These are phyloP conservation scores for Cutaneotrichosporon sp. DNA, from an alignment of 1,284 basidiomycete species.

Conservation along the genomic window DNA sequence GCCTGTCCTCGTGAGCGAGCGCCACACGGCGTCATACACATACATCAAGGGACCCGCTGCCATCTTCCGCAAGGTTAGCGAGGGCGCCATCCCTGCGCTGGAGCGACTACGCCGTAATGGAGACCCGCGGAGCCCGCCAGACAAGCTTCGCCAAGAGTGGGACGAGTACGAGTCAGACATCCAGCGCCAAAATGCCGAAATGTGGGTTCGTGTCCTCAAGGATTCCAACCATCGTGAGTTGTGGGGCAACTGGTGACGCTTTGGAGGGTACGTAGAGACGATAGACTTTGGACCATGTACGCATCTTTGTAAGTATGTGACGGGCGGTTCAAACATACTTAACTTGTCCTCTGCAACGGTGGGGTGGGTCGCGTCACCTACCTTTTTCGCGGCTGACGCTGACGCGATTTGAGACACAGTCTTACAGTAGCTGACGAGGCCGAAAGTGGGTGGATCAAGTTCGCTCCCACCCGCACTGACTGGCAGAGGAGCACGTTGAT, in stretches of 20 bases:
- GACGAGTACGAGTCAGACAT: background rate
- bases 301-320: too few relatives aligned
- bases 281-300: too few relatives aligned
- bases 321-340: too few relatives aligned
- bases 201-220: slow-evolving; percentile 9
- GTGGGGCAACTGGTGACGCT: slow-evolving; percentile 4
- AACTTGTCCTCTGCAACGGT: too few relatives aligned
- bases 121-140: background rate
- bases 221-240: background rate
- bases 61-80: background rate
- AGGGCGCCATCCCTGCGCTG: slow-evolving; percentile 8
- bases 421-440: too few relatives aligned
- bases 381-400: too few relatives aligned
- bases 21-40: slow-evolving; percentile 10
- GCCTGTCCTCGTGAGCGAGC: slow-evolving; percentile 15
- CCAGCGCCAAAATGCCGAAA: slow-evolving; percentile 1
- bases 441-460: too few relatives aligned
- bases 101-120: slow-evolving; percentile 3
- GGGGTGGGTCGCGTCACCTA: too few relatives aligned
- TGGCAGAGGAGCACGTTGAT: too few relatives aligned
- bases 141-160: slow-evolving; percentile 1
- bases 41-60: slow-evolving; percentile 13
- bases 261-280: too few relatives aligned
- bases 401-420: too few relatives aligned
- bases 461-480: too few relatives aligned